These are phyloP conservation scores for Lotmaria passim DNA, from an alignment of 208 protist species.

Conservation along the genomic window DNA sequence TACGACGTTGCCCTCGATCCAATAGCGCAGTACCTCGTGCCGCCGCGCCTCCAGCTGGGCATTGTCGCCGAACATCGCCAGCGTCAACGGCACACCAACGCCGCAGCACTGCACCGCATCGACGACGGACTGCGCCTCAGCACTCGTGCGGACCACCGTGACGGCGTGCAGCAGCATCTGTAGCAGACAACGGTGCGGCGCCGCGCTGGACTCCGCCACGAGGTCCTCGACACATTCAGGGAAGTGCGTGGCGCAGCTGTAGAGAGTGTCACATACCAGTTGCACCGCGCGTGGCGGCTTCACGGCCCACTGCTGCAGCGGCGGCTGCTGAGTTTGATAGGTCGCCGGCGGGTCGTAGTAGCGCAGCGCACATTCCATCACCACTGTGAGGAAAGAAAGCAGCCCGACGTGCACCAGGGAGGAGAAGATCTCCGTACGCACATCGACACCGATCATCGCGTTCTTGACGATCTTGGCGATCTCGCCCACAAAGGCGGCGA, in stretches of 20 bases:
- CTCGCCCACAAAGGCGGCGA: slow-evolving; percentile 70
- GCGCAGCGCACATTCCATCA: slow-evolving; percentile 31
- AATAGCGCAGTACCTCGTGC: slow-evolving; percentile 64
- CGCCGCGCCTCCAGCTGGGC: slow-evolving; percentile 28
- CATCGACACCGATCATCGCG: slow-evolving; percentile 49
- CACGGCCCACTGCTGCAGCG: slow-evolving; percentile 19
- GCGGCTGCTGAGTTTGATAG: not conserved
- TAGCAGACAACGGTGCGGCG: slow-evolving; percentile 35
- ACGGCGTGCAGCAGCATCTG: slow-evolving; percentile 49
- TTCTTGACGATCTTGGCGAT: slow-evolving; percentile 73
- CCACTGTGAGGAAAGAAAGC: slow-evolving; percentile 43
- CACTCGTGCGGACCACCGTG: slow-evolving; percentile 32
- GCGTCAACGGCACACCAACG: slow-evolving; percentile 25
- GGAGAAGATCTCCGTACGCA: slow-evolving; percentile 56
- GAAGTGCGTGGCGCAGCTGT: slow-evolving; percentile 31
- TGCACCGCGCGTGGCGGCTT: slow-evolving; percentile 24
- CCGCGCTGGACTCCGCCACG: slow-evolving; percentile 18
- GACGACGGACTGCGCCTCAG: slow-evolving; percentile 48
- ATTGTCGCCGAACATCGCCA: slow-evolving; percentile 36
- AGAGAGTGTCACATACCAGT: slow-evolving; percentile 29
- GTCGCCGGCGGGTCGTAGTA: slow-evolving; percentile 25
- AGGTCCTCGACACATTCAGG: slow-evolving; percentile 16
- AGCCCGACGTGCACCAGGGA: slow-evolving; percentile 46
- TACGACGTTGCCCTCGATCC: slow-evolving; percentile 43
- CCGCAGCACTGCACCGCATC: slow-evolving; percentile 44